These are phyloP conservation scores for Hsuehochloa calcarea DNA, from an alignment of 176 grass and related monocot species.

Conservation along the genomic window DNA sequence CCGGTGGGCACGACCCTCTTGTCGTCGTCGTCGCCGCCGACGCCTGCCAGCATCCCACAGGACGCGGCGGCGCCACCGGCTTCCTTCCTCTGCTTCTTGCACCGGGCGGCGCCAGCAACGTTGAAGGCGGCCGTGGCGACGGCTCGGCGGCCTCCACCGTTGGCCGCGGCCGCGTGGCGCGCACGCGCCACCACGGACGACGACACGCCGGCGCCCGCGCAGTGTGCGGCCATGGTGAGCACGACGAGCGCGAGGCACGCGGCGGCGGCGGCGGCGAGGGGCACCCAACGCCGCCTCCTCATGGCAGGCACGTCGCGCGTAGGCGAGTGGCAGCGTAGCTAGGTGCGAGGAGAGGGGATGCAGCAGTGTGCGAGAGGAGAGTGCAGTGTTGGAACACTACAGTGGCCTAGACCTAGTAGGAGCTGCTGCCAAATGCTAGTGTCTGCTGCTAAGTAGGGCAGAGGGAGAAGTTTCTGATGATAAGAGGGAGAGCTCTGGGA, in stretches of 20 bases:
- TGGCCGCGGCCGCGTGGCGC: not conserved
- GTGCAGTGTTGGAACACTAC: not conserved
- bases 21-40: not conserved
- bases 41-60: not conserved
- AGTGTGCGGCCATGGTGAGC: not conserved
- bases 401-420: not conserved
- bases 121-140: not conserved
- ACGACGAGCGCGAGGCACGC: slow-evolving; percentile 23
- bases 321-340: not conserved
- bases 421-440: not conserved
- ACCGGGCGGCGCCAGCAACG: not conserved
- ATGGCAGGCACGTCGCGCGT: not conserved
- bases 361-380: not conserved
- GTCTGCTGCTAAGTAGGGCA: not conserved
- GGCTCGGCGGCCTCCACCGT: not conserved
- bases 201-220: not conserved
- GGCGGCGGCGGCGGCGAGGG: not conserved
- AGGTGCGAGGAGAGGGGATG: not conserved
- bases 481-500: not conserved
- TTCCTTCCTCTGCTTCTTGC: not conserved
- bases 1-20: slow-evolving; percentile 52
- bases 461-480: not conserved
- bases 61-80: not conserved
- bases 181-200: not conserved
- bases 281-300: slow-evolving; percentile 4